Percentiles rank a stretch among this genome's conserved stretches.
phyloP scores from a whole-genome alignment of 2,329 filamentous ascomycete genomes.

The Metarhizium brunneum region DNA sequence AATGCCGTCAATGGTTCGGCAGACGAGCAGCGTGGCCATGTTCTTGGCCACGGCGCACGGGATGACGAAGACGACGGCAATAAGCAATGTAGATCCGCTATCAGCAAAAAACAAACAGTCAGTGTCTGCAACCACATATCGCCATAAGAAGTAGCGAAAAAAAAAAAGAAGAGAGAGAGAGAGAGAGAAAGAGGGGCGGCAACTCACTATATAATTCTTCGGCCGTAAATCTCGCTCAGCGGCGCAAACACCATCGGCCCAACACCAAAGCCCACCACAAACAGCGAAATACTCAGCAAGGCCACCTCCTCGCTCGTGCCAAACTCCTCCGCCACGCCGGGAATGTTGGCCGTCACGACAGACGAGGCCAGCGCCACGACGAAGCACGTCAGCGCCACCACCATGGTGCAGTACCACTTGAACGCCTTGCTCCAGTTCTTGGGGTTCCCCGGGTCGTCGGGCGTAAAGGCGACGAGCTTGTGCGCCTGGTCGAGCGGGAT shows the following conservation, averaged over 20 bases:
- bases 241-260: slow-evolving; percentile 76
- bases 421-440: slow-evolving; percentile 75
- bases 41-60: slow-evolving; percentile 71
- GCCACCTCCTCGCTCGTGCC: slow-evolving; percentile 62
- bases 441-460: slow-evolving; percentile 66
- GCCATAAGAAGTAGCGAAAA: background rate
- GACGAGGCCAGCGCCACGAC: slow-evolving; percentile 63
- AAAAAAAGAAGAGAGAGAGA: no score
- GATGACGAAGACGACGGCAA: slow-evolving; percentile 72
- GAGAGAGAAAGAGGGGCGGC: no score
- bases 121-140: no score
- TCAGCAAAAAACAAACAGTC: no score
- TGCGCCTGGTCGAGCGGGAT: no score
- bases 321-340: slow-evolving; percentile 54
- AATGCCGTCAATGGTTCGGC: slow-evolving; percentile 62
- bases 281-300: slow-evolving; percentile 63
- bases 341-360: slow-evolving; percentile 70
- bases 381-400: slow-evolving; percentile 68
- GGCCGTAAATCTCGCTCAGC: slow-evolving; percentile 64
- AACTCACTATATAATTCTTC: slow-evolving; percentile 56
- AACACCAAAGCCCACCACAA: slow-evolving; percentile 74
- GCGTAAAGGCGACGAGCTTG: slow-evolving; percentile 9
- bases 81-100: slow-evolving; percentile 49
- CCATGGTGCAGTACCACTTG: slow-evolving; percentile 83
- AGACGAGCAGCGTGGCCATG: slow-evolving; percentile 66